Evolutionary conservation across 805 yeast species (phyloP).

Genomic region (Tetrapisispora arboricola): DNA sequence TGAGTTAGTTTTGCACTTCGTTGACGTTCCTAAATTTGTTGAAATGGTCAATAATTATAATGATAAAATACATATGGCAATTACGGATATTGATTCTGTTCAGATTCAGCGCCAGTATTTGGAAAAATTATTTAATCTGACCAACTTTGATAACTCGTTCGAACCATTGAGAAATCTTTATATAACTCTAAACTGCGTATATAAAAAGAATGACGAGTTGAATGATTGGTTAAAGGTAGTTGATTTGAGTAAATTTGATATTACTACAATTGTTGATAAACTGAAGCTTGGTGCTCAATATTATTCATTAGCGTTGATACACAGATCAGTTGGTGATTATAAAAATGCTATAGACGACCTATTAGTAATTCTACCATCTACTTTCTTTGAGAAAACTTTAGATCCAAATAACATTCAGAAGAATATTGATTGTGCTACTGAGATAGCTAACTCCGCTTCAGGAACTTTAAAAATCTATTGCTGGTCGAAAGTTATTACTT

Average conservation of each 20-base stretch:
- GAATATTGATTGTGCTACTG: not conserved
- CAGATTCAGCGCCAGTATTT: conserved; percentile 12
- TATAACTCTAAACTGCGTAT: conserved; percentile 13
- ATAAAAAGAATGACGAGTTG: conserved; percentile 6
- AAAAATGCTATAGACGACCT: conserved; percentile 12
- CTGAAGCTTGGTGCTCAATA: conserved; percentile 9
- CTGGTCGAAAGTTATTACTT: conserved; percentile 20
- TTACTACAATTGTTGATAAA: conserved; percentile 6
- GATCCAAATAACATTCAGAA: not conserved
- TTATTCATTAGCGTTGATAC: conserved; percentile 15
- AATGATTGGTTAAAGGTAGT: conserved; percentile 11
- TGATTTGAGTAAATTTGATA: conserved; percentile 9
- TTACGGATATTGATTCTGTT: conserved; percentile 5
- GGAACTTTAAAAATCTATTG: conserved; percentile 6
- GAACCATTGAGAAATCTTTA: conserved; percentile 8
- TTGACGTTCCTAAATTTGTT: conserved; percentile 8
- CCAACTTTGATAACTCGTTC: not conserved
- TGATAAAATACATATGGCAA: conserved; percentile 12
- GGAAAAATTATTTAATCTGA: conserved; percentile 7
- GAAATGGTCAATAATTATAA: conserved; percentile 11
- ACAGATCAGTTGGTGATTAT: conserved; percentile 11
- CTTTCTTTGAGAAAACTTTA: conserved; percentile 7
- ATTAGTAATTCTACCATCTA: conserved; percentile 9
- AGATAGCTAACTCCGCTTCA: not conserved
- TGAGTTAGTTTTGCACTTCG: not conserved